Percentiles rank a stretch among this genome's conserved stretches.
Evolutionary conservation across 2,329 filamentous ascomycete species (phyloP).

Genomic region (Macrophomina phaseolina): DNA sequence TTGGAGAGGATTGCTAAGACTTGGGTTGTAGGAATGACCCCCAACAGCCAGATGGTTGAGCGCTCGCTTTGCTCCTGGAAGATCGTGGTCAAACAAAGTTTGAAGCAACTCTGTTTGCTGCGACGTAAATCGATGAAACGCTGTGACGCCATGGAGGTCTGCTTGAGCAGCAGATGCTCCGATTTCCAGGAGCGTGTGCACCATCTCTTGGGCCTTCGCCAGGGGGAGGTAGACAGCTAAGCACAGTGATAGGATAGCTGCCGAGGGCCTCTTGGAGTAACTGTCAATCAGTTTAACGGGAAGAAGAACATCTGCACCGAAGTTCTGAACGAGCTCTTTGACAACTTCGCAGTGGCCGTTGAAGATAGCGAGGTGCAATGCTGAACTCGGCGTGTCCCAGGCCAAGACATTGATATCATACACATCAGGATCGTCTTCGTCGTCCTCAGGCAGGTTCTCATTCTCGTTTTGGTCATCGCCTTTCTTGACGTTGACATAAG

Average conservation of each 20-base stretch:
- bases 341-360: constrained; percentile 74
- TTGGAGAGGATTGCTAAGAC: constrained; percentile 59
- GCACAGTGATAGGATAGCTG: constrained; percentile 71
- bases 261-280: constrained; percentile 55
- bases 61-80: constrained; percentile 64
- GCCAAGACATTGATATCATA: constrained; percentile 79
- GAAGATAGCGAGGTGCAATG: constrained; percentile 79
- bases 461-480: constrained; percentile 47
- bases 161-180: constrained; percentile 77
- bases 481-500: constrained; percentile 71
- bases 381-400: constrained; percentile 77
- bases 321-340: constrained; percentile 69
- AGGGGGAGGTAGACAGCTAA: constrained; percentile 69
- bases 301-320: constrained; percentile 77
- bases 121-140: constrained; percentile 66
- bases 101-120: constrained; percentile 49
- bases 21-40: constrained; percentile 40
- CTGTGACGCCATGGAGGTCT: constrained; percentile 68
- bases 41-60: constrained; percentile 67
- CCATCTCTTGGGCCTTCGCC: constrained; percentile 69
- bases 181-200: constrained; percentile 67
- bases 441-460: constrained; percentile 57
- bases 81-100: constrained; percentile 59
- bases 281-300: constrained; percentile 70
- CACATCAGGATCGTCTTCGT: constrained; percentile 74